Conservation (phyloP, 352 stramenopile species). For the Phytophthora hybrid region DNA sequence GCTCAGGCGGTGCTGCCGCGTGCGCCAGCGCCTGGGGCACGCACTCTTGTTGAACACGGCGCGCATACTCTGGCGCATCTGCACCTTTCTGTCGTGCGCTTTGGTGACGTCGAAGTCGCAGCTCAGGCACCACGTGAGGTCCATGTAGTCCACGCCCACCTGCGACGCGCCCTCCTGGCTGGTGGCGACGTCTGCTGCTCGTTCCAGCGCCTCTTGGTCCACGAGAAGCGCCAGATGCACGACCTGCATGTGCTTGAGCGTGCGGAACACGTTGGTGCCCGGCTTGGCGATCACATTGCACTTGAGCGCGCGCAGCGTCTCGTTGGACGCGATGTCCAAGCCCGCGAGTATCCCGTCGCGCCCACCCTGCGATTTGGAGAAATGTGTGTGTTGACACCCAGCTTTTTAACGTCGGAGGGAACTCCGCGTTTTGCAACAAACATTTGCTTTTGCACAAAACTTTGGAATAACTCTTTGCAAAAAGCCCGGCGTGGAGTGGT, state of each 20-base stretch:
- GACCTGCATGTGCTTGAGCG: slow-evolving; percentile 82
- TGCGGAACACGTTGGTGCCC: slow-evolving; percentile 84
- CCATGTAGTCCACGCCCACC: slow-evolving; percentile 66
- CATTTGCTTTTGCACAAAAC: too few relatives aligned
- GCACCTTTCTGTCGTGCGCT: slow-evolving; percentile 86
- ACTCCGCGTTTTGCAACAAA: too few relatives aligned
- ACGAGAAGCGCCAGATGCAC: slow-evolving; percentile 79
- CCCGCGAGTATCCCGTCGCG: slow-evolving; percentile 22
- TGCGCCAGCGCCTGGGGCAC: slow-evolving; percentile 63
- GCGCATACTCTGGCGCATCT: slow-evolving; percentile 79
- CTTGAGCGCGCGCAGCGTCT: slow-evolving; percentile 43
- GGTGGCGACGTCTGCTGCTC: slow-evolving; percentile 13
- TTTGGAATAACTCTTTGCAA: too few relatives aligned
- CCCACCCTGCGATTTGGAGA: neutral
- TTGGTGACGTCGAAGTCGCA: slow-evolving; percentile 91
- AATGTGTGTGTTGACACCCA: too few relatives aligned
- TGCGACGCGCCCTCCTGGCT: slow-evolving; percentile 38
- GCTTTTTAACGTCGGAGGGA: too few relatives aligned
- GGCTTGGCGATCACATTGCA: slow-evolving; percentile 84
- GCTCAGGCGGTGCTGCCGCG: slow-evolving; percentile 76
- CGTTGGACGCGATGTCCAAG: slow-evolving; percentile 27
- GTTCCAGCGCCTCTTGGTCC: slow-evolving; percentile 44
- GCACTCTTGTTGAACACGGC: slow-evolving; percentile 73
- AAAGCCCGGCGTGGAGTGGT: too few relatives aligned
- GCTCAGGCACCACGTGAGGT: slow-evolving; percentile 71